Conservation (phyloP, 2,329 filamentous ascomycete species). For the Curvularia eragrostidis region DNA sequence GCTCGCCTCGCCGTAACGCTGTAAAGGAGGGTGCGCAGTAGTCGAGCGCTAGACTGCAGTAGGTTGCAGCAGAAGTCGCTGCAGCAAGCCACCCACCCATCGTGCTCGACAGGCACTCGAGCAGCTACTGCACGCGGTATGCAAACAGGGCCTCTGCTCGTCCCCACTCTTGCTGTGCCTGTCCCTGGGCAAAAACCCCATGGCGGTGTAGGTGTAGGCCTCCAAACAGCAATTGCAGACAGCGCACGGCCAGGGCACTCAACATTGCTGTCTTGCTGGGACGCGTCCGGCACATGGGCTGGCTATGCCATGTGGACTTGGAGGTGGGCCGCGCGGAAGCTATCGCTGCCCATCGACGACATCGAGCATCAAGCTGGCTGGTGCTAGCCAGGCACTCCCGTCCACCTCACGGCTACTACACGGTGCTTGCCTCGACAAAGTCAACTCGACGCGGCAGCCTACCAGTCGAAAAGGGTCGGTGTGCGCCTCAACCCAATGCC, state of each 20-base stretch:
- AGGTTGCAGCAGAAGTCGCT: slow-evolving; percentile 1
- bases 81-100: slow-evolving; percentile 28
- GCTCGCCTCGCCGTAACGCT: slow-evolving; percentile 11
- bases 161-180: slow-evolving; percentile 35
- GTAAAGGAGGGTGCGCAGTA: slow-evolving; percentile 33
- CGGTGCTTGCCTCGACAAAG: slow-evolving; percentile 16
- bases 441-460: slow-evolving; percentile 4
- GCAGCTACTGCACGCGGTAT: slow-evolving; percentile 42
- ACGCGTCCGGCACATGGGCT: slow-evolving; percentile 9
- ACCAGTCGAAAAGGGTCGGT: not conserved
- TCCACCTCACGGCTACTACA: slow-evolving; percentile 15
- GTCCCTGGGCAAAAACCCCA: slow-evolving; percentile 31
- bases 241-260: slow-evolving; percentile 31
- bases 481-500: slow-evolving; percentile 2
- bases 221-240: slow-evolving; percentile 32
- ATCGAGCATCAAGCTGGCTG: slow-evolving; percentile 17
- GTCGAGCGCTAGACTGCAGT: slow-evolving; percentile 6
- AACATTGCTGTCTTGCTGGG: slow-evolving; percentile 11
- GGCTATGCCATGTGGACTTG: slow-evolving; percentile 29
- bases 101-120: slow-evolving; percentile 34
- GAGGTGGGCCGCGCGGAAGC: slow-evolving; percentile 23
- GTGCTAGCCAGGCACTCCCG: slow-evolving; percentile 19
- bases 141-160: slow-evolving; percentile 24
- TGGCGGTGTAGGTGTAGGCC: slow-evolving; percentile 43
- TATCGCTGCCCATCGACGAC: slow-evolving; percentile 24